Evolutionary conservation across 83 land plant species (phyloP).

Genomic region (Picea abies): DNA sequence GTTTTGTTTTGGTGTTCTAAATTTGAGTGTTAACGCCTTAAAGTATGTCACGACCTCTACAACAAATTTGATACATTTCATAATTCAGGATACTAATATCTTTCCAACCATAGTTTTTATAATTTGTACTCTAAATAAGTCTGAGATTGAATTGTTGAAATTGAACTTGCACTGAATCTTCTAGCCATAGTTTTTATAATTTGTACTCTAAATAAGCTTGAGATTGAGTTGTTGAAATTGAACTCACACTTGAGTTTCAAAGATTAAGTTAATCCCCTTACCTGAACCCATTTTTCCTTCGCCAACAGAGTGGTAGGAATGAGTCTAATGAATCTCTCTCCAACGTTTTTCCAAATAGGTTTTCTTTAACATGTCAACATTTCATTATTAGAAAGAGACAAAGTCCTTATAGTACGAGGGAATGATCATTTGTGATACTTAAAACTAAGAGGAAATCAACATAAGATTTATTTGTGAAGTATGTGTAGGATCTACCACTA

Average conservation of each 20-base stretch:
- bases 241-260: background rate
- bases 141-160: background rate
- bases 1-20: slow-evolving; percentile 22
- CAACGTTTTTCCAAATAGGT: slow-evolving; percentile 32
- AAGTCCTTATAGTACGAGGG: background rate
- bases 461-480: slow-evolving; percentile 51
- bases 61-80: slow-evolving; percentile 15
- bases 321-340: slow-evolving; percentile 39
- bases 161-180: background rate
- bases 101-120: background rate
- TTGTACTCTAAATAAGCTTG: too few relatives aligned
- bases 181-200: too few relatives aligned
- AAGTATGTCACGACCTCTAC: slow-evolving; percentile 42
- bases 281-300: slow-evolving; percentile 41
- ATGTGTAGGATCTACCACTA: slow-evolving; percentile 86
- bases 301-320: slow-evolving; percentile 68
- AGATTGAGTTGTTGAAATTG: background rate
- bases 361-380: slow-evolving; percentile 30
- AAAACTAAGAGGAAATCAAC: slow-evolving; percentile 47
- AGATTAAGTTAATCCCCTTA: background rate
- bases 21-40: slow-evolving; percentile 40
- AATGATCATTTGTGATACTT: slow-evolving; percentile 19
- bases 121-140: too few relatives aligned
- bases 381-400: background rate
- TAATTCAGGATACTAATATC: background rate